Conservation (phyloP, 2,329 filamentous ascomycete genomes). For the Teratosphaeria epicoccoides region DNA sequence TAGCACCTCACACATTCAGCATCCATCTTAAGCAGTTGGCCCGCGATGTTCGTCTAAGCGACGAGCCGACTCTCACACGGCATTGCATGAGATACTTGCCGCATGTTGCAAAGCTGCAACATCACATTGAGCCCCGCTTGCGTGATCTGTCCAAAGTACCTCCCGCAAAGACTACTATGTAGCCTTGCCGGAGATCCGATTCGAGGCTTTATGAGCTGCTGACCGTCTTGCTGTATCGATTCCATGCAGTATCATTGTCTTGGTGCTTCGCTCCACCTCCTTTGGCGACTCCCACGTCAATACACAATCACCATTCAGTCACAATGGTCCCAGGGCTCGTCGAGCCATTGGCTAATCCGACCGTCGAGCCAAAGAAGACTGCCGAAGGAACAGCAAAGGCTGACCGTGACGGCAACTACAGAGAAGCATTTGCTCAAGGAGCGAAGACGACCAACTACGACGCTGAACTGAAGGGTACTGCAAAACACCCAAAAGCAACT, state of each 20-base stretch:
- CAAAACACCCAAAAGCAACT: slow-evolving; percentile 44
- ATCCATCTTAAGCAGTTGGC: background rate
- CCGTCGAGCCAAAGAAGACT: slow-evolving; percentile 10
- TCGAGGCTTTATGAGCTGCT: background rate
- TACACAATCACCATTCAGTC: background rate
- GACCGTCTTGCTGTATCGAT: background rate
- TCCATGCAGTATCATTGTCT: background rate
- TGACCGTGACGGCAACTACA: slow-evolving; percentile 17
- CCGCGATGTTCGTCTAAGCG: background rate
- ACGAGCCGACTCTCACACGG: too few species aligned
- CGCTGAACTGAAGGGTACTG: slow-evolving; percentile 43
- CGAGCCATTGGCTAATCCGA: slow-evolving; percentile 18
- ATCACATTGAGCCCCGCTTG: background rate
- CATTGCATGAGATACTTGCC: too few species aligned
- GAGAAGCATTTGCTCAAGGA: slow-evolving; percentile 35
- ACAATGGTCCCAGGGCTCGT: slow-evolving; percentile 36
- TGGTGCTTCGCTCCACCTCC: background rate
- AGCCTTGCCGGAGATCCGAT: background rate
- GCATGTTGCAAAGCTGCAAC: too few species aligned
- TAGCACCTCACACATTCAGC: background rate
- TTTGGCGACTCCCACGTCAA: background rate
- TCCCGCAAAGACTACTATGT: background rate
- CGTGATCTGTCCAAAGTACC: background rate
- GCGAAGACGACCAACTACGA: slow-evolving; percentile 38
- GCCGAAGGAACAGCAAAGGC: slow-evolving; percentile 2